Evolutionary conservation across 2,329 filamentous ascomycete genomes (phyloP).

Genomic region (Penicillium freii): DNA sequence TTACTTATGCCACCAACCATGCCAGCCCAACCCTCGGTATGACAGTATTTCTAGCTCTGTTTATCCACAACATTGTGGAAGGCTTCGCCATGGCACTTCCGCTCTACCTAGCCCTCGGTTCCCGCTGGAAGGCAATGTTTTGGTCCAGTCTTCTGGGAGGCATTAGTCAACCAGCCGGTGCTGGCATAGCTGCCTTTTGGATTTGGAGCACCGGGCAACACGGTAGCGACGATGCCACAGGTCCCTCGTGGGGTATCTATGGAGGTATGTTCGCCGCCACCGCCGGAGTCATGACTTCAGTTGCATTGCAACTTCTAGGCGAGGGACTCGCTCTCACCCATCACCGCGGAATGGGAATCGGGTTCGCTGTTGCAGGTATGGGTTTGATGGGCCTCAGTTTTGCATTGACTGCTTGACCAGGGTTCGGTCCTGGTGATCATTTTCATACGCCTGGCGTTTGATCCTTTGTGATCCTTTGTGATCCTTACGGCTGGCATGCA

Average conservation of each 20-base stretch:
- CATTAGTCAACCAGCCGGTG: slow-evolving; percentile 81
- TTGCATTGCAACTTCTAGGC: slow-evolving; percentile 82
- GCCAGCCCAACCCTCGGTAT: slow-evolving; percentile 85
- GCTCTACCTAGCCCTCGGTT: slow-evolving; percentile 84
- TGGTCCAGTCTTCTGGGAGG: slow-evolving; percentile 84
- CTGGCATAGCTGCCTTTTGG: slow-evolving; percentile 79
- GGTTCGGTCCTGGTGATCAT: neutral
- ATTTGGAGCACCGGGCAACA: slow-evolving; percentile 67
- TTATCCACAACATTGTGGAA: slow-evolving; percentile 97
- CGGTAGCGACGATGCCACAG: slow-evolving; percentile 31
- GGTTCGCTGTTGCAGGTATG: slow-evolving; percentile 62
- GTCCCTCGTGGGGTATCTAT: slow-evolving; percentile 54
- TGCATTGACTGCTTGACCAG: slow-evolving; percentile 66
- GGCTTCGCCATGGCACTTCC: slow-evolving; percentile 93
- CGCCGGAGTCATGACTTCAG: slow-evolving; percentile 92
- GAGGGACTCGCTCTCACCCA: slow-evolving; percentile 77
- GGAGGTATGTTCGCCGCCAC: slow-evolving; percentile 78
- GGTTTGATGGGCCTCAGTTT: slow-evolving; percentile 78
- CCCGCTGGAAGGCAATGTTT: slow-evolving; percentile 74
- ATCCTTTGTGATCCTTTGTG: neutral
- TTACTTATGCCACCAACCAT: slow-evolving; percentile 97
- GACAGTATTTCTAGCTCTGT: slow-evolving; percentile 90
- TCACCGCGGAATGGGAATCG: slow-evolving; percentile 37
- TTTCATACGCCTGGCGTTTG: neutral
- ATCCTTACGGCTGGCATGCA: neutral